Base-by-base conservation (phyloP, 1,284 basidiomycete species). In the Cryptococcus sp. region DNA sequence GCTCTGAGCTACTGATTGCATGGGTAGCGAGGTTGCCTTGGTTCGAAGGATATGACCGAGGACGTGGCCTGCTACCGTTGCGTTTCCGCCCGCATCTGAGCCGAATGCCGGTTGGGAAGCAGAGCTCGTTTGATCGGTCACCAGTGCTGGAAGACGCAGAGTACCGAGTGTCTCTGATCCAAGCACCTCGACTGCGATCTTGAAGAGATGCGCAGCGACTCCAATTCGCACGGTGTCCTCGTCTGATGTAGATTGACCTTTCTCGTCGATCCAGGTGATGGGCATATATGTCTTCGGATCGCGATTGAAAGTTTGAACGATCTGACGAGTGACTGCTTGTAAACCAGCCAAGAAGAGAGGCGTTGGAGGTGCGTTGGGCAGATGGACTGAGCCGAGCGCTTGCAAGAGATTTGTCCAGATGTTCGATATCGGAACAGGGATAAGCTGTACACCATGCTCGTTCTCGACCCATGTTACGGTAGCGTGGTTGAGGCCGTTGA, bases 401-500 rank as follows among this genome's bases (percentile, higher is more conserved):
- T 54, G 23, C 10, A 78, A 56, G n/a, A 76, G 56, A 48, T 75
- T 75, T 13, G 47, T 47, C 76, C 76, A 78, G 1, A 73, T 60
- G 23, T 47, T 51, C 5, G 69, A 70, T 0, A 78, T 48, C 3
- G 48, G 47, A 0, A 50, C 23, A 1, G 76, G 74, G 6, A 78
- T 56, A 10, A 73, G 39, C 0, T 61, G 55, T 0, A 62, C 47
- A 3, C 58, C 68, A 13, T 59, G 53, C 11, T 45, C 53, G 38
- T 56, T 59, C 44, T 47, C 61, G n/a, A 69, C 56, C 70, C 69
- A 73, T 19, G 67, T 57, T 11, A 67, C 54, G 1, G 42, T 23
- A 5, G 42, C 41, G 15, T 65, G 54, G 53, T 60, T 64, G n/a
- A 76, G 53, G 3, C 73, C 71, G 6, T 64, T 49, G 10, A 75